Evolutionary conservation across 768 basidiomycete genomes (phyloP), one percentile per base, ranked within the genome.

Genomic region (Boletus rubescentipes): DNA sequence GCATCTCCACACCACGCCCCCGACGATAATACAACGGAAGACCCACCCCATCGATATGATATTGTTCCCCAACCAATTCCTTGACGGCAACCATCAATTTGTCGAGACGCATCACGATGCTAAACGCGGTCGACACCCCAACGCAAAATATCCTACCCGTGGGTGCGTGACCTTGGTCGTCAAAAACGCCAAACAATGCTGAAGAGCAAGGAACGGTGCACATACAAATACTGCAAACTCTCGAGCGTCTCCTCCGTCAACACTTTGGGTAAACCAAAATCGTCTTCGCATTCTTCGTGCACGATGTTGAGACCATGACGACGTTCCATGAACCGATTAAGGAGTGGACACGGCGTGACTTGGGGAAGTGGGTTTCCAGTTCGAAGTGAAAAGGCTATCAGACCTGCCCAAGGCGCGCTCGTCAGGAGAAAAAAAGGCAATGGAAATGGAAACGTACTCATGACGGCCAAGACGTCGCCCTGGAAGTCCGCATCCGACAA

Each of bases 31-130:
- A 49, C 30, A 57, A 26, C 29, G 59, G 65, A 49, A 50, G 57
- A 32, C 80, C 84, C 15, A 89, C 70, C 0, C 88, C 88, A 46
- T 85, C 81, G 15, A 93, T 88, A 65, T 92, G 87, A 66, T 89
- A 91, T 58, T 90, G 87, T 67, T 93, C 91, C 2, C 91, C 91
- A 2, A 93, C 89, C 37, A 93, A 73, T 68, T 93, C 89, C 66
- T 93, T 94, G 11, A 83, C 82, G 2, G 89, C 89, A 3, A 91
- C 64, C 84, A 93, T 89, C 53, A 93, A 69, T 48, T 81, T 74
- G 64, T 94, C 92, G 8, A 94, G 73, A 12, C 89, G 79, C 9
- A 79, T 79, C 20, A 93, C 73, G 38, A 93, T 80, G 0, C 79
- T 77, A 58, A 80, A 88, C 0, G 86, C 76, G 1, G 85, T 87